phyloP scores from a whole-genome alignment of 2,329 filamentous ascomycete species.

The Eutypa lata region DNA sequence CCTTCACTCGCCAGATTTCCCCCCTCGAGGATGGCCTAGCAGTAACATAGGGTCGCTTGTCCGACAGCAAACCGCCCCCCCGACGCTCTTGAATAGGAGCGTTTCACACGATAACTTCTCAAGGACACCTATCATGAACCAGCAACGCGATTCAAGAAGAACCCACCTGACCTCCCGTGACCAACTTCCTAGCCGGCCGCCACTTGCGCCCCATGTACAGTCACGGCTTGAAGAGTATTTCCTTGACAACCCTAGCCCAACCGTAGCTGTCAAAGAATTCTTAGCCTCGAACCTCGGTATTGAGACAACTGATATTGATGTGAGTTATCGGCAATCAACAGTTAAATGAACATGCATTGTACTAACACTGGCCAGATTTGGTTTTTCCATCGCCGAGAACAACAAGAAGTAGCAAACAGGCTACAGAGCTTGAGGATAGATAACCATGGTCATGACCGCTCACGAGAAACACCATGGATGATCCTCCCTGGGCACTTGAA shows the following conservation, averaged over 20 bases:
- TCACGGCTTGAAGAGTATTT: constrained; percentile 53
- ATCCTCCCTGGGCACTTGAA: constrained; percentile 51
- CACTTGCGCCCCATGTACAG: constrained; percentile 47
- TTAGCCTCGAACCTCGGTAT: constrained; percentile 53
- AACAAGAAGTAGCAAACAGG: constrained; percentile 42
- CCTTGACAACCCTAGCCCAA: constrained; percentile 44
- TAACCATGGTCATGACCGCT: constrained; percentile 26
- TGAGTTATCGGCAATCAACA: constrained; percentile 23
- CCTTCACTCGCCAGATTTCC: neutral
- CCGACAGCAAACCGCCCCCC: constrained; percentile 15
- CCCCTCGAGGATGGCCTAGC: neutral
- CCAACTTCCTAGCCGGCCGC: constrained; percentile 40
- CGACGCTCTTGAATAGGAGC: constrained; percentile 11
- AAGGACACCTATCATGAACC: constrained; percentile 42
- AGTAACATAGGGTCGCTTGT: neutral
- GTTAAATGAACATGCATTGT: neutral
- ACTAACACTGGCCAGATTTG: constrained; percentile 34
- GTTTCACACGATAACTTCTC: constrained; percentile 29
- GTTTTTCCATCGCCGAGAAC: constrained; percentile 53
- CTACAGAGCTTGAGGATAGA: constrained; percentile 43
- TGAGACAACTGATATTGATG: constrained; percentile 47
- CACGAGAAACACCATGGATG: constrained; percentile 38
- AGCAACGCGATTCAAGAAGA: constrained; percentile 38
- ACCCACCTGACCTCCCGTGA: constrained; percentile 33
- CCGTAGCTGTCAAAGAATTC: constrained; percentile 48